phyloP scores from a whole-genome alignment of 345 rosid genomes.

The Salix arbutifolia region DNA sequence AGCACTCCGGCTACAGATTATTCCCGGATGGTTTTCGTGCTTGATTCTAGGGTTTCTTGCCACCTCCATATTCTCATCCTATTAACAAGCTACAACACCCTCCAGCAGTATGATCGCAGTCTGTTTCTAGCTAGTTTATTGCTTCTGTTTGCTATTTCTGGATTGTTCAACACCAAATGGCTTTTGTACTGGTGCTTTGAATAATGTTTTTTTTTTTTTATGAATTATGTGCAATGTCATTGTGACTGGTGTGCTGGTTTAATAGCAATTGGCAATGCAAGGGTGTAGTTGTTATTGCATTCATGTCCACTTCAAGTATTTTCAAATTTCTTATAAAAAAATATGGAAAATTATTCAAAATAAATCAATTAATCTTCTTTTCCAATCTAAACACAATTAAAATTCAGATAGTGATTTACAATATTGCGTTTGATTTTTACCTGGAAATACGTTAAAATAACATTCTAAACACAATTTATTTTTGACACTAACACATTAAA shows the following conservation, averaged over 20 bases:
- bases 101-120: neutral
- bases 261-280: neutral
- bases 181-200: neutral
- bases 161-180: neutral
- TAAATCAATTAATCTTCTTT: too few relatives aligned
- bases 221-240: neutral
- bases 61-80: conserved; percentile 22
- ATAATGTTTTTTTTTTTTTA: too few relatives aligned
- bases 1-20: conserved; percentile 6
- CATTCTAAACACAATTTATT: too few relatives aligned
- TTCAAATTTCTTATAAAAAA: too few relatives aligned
- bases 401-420: too few relatives aligned
- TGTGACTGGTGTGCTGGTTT: neutral
- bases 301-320: too few relatives aligned
- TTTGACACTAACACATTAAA: too few relatives aligned
- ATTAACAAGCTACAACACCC: neutral
- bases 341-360: too few relatives aligned
- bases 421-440: too few relatives aligned
- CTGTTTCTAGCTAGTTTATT: neutral
- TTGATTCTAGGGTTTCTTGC: conserved; percentile 29
- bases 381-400: too few relatives aligned
- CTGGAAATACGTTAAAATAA: too few relatives aligned
- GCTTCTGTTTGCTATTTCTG: neutral
- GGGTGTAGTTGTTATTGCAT: neutral
- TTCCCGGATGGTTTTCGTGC: conserved; percentile 8